Percentiles rank a stretch among this genome's conserved stretches.
These are phyloP conservation scores for Termitomyces sp. DNA, from an alignment of 768 basidiomycete species.

Conservation along the genomic window DNA sequence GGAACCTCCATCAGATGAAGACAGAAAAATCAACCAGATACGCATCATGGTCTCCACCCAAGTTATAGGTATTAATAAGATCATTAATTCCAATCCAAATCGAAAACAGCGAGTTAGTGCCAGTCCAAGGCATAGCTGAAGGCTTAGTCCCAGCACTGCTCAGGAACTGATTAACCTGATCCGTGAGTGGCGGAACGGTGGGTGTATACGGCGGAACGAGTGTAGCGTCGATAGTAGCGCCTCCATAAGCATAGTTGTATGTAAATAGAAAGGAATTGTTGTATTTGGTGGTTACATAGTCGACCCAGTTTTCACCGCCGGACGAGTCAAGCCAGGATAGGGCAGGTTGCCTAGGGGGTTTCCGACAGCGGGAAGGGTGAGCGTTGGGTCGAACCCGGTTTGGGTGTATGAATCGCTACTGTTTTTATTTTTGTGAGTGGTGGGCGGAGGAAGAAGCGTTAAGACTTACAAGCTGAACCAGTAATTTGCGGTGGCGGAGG, in stretches of 20 bases:
- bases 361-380: slow-evolving; percentile 37
- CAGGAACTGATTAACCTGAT: slow-evolving; percentile 64
- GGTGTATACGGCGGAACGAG: slow-evolving; percentile 54
- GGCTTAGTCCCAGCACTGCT: slow-evolving; percentile 45
- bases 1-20: slow-evolving; percentile 37
- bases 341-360: slow-evolving; percentile 55
- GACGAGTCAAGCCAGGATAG: slow-evolving; percentile 55
- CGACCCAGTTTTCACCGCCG: slow-evolving; percentile 61
- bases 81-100: slow-evolving; percentile 75
- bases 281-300: slow-evolving; percentile 47
- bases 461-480: slow-evolving; percentile 57
- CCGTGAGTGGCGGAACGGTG: slow-evolving; percentile 51
- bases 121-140: slow-evolving; percentile 51
- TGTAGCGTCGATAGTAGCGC: slow-evolving; percentile 58
- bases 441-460: not conserved
- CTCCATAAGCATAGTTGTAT: slow-evolving; percentile 68
- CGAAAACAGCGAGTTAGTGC: slow-evolving; percentile 56
- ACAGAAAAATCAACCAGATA: slow-evolving; percentile 26
- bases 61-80: slow-evolving; percentile 54
- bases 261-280: slow-evolving; percentile 55
- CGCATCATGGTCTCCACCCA: slow-evolving; percentile 46
- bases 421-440: not conserved
- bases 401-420: slow-evolving; percentile 62
- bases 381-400: slow-evolving; percentile 46
- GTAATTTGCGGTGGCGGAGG: slow-evolving; percentile 32